phyloP scores from a whole-genome alignment of 1,284 basidiomycete genomes.

The Sanguinoderma infundibulare region DNA sequence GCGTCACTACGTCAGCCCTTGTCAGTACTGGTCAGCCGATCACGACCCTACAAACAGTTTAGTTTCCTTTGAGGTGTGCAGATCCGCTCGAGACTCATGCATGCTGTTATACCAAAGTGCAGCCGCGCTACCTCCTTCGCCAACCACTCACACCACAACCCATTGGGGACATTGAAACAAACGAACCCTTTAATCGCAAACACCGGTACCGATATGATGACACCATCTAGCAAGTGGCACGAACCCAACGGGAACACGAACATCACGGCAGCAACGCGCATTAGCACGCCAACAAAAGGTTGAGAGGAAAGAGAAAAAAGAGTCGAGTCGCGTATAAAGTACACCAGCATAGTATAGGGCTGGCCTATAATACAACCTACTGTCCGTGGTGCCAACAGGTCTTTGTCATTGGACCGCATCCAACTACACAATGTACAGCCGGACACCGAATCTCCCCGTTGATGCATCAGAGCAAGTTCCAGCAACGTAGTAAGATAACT shows the following conservation, averaged over 20 bases:
- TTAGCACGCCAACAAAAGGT: neutral
- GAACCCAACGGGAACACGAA: neutral
- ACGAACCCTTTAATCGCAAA: neutral
- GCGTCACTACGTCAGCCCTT: no score
- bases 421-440: constrained; percentile 24
- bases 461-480: constrained; percentile 9
- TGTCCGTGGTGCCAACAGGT: constrained; percentile 18
- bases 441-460: constrained; percentile 16
- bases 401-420: constrained; percentile 24
- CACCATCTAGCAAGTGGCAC: neutral
- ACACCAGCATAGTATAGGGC: constrained; percentile 8
- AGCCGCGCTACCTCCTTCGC: no score
- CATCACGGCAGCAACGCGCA: neutral
- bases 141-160: no score
- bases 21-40: no score
- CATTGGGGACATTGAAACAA: no score
- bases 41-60: no score
- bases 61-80: no score
- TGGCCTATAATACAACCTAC: constrained; percentile 20
- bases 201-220: no score
- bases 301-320: neutral
- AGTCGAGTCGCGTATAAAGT: constrained; percentile 8
- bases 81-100: no score
- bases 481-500: constrained; percentile 16
- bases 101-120: no score